These are phyloP conservation scores for Apiotrichum mycotoxinovorans DNA, from an alignment of 1,284 basidiomycete genomes.

Conservation along the genomic window DNA sequence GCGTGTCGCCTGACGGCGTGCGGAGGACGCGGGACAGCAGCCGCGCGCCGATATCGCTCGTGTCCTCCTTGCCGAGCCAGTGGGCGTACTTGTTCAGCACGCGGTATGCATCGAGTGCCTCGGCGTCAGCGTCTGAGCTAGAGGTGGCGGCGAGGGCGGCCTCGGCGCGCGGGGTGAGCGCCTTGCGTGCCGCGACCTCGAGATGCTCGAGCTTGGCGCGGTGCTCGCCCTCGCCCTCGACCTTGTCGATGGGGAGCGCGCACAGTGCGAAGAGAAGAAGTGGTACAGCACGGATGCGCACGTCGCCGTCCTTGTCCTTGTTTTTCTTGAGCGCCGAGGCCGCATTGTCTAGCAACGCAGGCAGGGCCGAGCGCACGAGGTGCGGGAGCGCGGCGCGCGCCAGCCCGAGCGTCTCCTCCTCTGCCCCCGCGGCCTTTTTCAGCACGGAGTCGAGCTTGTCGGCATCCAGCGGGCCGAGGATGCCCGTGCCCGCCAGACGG, in stretches of 20 bases:
- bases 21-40: conserved; percentile 8
- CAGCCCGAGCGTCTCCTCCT: conserved; percentile 9
- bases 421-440: conserved; percentile 2
- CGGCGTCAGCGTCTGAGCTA: not conserved
- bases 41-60: not conserved
- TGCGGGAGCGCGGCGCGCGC: not conserved
- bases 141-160: not conserved
- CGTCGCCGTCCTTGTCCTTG: conserved; percentile 11
- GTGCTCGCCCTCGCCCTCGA: not conserved
- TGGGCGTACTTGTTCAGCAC: conserved; percentile 3
- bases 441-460: conserved; percentile 12
- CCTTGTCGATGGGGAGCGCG: not conserved
- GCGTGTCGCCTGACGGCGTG: not conserved
- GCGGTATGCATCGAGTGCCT: conserved; percentile 4
- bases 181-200: conserved; percentile 4
- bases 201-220: conserved; percentile 8
- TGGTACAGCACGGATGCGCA: conserved; percentile 3
- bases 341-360: not conserved
- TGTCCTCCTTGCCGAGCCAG: not conserved
- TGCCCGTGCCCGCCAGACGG: conserved; percentile 11
- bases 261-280: conserved; percentile 1
- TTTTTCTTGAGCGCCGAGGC: not conserved
- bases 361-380: not conserved
- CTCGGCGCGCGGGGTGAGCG: not conserved
- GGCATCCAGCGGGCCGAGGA: conserved; percentile 19